phyloP scores from a whole-genome alignment of 148 eudicot genomes.

The Polygonum maritimum region DNA sequence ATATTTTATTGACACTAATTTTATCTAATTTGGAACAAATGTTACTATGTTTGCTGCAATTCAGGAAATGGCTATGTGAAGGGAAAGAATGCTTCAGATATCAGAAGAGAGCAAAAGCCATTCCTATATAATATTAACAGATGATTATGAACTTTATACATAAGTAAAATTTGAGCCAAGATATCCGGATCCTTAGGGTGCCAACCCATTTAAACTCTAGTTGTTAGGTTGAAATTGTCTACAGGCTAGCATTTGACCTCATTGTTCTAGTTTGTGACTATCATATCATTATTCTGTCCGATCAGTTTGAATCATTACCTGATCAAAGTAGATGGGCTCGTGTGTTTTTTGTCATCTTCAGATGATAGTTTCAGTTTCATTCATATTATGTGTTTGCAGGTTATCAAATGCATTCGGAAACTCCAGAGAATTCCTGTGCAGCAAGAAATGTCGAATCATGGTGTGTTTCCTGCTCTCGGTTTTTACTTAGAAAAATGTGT shows the following conservation, averaged over 20 bases:
- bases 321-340: background rate
- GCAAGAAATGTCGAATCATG: slow-evolving; percentile 2
- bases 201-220: background rate
- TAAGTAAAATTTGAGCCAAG: background rate
- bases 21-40: slow-evolving; percentile 2
- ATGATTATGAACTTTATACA: background rate
- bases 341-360: background rate
- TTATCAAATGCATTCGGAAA: background rate
- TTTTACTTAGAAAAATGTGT: background rate
- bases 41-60: background rate
- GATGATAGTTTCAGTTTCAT: background rate
- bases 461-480: background rate
- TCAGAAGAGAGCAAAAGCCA: background rate
- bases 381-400: background rate
- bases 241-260: background rate
- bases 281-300: background rate
- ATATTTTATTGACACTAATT: background rate
- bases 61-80: background rate
- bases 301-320: background rate
- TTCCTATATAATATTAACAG: background rate
- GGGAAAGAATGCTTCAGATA: background rate
- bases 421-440: slow-evolving; percentile 4
- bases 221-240: background rate
- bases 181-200: background rate
- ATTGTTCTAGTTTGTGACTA: background rate